phyloP scores from a whole-genome alignment of 2,329 filamentous ascomycete genomes.

The Akanthomyces muscarius region DNA sequence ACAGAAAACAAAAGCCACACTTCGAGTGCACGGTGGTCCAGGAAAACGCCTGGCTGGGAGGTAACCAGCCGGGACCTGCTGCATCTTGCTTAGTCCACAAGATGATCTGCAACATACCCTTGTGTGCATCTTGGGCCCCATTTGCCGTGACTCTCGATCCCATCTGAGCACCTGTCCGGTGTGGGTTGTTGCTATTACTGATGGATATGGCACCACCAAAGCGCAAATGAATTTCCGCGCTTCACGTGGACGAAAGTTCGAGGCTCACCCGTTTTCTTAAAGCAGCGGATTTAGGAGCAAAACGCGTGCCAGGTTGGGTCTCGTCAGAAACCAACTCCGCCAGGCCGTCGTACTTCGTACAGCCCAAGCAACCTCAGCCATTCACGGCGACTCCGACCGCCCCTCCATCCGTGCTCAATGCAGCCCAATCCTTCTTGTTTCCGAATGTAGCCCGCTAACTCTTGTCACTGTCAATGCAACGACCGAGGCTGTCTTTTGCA shows the following conservation, averaged over 20 bases:
- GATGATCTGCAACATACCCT: conserved; percentile 8
- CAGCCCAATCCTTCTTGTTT: conserved; percentile 4
- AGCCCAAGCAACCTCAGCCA: neutral
- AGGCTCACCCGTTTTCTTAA: neutral
- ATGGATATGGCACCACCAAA: neutral
- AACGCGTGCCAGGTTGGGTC: neutral
- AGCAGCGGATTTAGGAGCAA: neutral
- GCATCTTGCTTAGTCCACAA: neutral
- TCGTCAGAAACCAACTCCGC: neutral
- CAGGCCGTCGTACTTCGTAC: neutral
- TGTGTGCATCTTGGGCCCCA: neutral
- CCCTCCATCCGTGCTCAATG: conserved; percentile 12
- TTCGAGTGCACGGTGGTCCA: neutral
- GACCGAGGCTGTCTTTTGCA: neutral
- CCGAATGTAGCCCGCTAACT: neutral
- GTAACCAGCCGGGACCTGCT: neutral
- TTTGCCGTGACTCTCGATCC: neutral
- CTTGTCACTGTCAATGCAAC: neutral
- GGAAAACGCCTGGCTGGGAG: neutral
- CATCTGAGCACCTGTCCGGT: neutral
- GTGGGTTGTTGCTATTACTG: neutral
- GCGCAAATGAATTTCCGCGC: neutral
- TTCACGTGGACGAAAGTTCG: neutral
- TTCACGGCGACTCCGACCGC: conserved; percentile 11
- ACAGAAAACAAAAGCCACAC: too few species aligned